A percentile compares a stretch with the other conserved stretches of the same genome.
phyloP scores from a whole-genome alignment of 1,284 basidiomycete genomes.

The Cryptococcus sp. region DNA sequence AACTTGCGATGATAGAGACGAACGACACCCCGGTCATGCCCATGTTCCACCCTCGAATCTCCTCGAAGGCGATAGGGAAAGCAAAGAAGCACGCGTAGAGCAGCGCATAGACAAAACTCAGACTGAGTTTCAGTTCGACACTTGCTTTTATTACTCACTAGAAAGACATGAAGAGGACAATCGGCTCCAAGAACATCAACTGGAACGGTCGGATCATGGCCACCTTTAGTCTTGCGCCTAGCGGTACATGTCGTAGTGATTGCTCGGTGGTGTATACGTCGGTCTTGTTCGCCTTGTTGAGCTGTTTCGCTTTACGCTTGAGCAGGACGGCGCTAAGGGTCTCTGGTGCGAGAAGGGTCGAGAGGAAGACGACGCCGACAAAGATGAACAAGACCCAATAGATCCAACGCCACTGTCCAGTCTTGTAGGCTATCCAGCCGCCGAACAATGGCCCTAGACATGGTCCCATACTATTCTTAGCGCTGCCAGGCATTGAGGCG shows the following conservation, averaged over 20 bases:
- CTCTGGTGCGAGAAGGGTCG: slow-evolving; percentile 43
- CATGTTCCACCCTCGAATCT: slow-evolving; percentile 41
- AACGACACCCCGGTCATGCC: slow-evolving; percentile 44
- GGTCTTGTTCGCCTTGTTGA: slow-evolving; percentile 44
- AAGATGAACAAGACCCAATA: slow-evolving; percentile 48
- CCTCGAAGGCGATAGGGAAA: slow-evolving; percentile 58
- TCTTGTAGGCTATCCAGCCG: slow-evolving; percentile 41
- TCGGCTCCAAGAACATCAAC: slow-evolving; percentile 62
- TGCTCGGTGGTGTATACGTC: slow-evolving; percentile 40
- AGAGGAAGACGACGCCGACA: slow-evolving; percentile 32
- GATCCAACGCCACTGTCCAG: slow-evolving; percentile 47
- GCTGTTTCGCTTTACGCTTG: slow-evolving; percentile 35
- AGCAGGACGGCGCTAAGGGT: slow-evolving; percentile 46
- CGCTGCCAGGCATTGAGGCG: slow-evolving; percentile 4
- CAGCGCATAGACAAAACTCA: slow-evolving; percentile 36
- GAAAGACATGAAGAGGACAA: slow-evolving; percentile 60
- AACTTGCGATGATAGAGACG: slow-evolving; percentile 15
- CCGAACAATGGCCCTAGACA: slow-evolving; percentile 46
- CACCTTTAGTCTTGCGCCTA: slow-evolving; percentile 33
- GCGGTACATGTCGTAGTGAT: slow-evolving; percentile 31
- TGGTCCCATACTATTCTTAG: slow-evolving; percentile 39
- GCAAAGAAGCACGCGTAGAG: slow-evolving; percentile 44
- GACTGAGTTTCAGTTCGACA: slow-evolving; percentile 26
- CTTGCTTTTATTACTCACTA: too few relatives aligned
- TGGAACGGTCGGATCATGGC: slow-evolving; percentile 58